A percentile compares a stretch with the other conserved stretches of the same genome.
Evolutionary conservation across 2,329 filamentous ascomycete genomes (phyloP).

Genomic region (Ascochyta pisi): DNA sequence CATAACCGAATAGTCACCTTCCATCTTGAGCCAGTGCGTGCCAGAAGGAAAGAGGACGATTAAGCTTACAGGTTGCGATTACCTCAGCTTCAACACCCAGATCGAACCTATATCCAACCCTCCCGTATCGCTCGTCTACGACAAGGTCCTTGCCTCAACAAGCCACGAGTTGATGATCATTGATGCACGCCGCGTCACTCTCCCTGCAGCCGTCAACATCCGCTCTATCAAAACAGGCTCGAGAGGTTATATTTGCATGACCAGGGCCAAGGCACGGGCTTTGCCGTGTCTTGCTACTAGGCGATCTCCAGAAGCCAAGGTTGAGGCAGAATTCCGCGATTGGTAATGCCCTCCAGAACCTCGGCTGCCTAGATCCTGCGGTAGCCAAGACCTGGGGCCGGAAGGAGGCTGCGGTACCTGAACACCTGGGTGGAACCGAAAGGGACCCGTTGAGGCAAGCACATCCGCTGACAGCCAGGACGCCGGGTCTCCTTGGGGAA

Average conservation of each 20-base stretch:
- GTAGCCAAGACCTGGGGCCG: conserved; percentile 14
- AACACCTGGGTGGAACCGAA: conserved; percentile 11
- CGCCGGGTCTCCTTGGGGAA: neutral
- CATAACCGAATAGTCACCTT: neutral
- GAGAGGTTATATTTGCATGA: neutral
- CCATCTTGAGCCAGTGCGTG: neutral
- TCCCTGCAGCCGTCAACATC: neutral
- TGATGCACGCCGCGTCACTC: conserved; percentile 4
- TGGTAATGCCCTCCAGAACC: conserved; percentile 1
- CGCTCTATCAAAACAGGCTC: neutral
- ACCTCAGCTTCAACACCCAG: conserved; percentile 5
- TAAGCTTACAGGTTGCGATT: neutral
- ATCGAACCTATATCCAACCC: neutral
- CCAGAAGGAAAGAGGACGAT: neutral
- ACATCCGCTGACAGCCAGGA: conserved; percentile 4
- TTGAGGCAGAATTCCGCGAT: neutral
- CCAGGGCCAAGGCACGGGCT: neutral
- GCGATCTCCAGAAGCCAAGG: neutral
- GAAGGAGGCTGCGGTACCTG: conserved; percentile 3
- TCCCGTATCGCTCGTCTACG: conserved; percentile 4
- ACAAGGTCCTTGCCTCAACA: conserved; percentile 2
- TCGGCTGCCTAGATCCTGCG: conserved; percentile 2
- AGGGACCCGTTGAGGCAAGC: conserved; percentile 1
- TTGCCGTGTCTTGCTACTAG: neutral
- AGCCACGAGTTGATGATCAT: neutral